Conservation (phyloP, 2,329 filamentous ascomycete species). For the Leptosphaerulina australis region DNA sequence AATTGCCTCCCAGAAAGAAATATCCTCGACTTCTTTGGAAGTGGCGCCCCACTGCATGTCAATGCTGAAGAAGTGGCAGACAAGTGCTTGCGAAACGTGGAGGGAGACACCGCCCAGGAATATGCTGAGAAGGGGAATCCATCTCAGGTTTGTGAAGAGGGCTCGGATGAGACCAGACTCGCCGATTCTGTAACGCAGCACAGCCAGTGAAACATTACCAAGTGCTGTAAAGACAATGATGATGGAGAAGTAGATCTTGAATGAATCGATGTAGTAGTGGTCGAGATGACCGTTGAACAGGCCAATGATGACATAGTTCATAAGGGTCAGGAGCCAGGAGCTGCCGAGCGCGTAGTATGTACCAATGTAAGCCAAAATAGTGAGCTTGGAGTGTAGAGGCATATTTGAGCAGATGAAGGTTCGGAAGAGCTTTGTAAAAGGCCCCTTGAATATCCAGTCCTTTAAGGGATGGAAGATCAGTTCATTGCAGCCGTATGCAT, state of each 20-base stretch:
- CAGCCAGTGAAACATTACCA: constrained; percentile 65
- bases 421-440: constrained; percentile 69
- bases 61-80: constrained; percentile 83
- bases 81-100: constrained; percentile 78
- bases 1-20: constrained; percentile 84
- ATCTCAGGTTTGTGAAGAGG: constrained; percentile 65
- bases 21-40: constrained; percentile 79
- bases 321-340: constrained; percentile 68
- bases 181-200: constrained; percentile 66
- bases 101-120: constrained; percentile 83
- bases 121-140: constrained; percentile 71
- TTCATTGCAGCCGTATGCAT: constrained; percentile 74
- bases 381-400: constrained; percentile 69
- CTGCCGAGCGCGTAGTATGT: constrained; percentile 75
- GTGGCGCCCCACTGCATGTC: constrained; percentile 88
- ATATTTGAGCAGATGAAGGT: constrained; percentile 67
- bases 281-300: constrained; percentile 77
- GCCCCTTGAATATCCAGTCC: constrained; percentile 66
- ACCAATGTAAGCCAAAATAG: constrained; percentile 72
- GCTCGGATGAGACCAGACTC: constrained; percentile 59
- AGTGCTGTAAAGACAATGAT: constrained; percentile 69
- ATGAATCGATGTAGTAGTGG: constrained; percentile 79
- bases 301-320: constrained; percentile 74
- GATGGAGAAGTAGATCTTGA: constrained; percentile 68
- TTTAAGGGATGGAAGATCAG: constrained; percentile 71